These are phyloP conservation scores for Apiospora saccharicola DNA, from an alignment of 2,329 filamentous ascomycete genomes.

Conservation along the genomic window DNA sequence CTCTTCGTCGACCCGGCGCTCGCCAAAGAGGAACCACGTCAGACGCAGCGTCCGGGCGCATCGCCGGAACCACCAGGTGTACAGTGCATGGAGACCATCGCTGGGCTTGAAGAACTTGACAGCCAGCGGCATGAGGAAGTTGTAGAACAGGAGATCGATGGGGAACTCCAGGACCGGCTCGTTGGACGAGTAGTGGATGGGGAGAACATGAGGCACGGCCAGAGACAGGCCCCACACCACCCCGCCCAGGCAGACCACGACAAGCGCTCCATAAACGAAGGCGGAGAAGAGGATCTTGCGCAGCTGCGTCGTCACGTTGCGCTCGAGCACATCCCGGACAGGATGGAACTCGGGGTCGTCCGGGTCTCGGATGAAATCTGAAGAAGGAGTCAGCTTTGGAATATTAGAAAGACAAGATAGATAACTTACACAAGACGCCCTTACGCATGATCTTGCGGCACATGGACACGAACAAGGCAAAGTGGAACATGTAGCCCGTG, in stretches of 20 bases:
- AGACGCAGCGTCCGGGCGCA: constrained; percentile 83
- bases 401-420: accelerated
- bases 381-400: background rate
- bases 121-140: constrained; percentile 90
- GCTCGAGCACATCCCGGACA: constrained; percentile 93
- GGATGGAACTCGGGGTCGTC: constrained; percentile 99
- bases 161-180: constrained; percentile 95
- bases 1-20: constrained; percentile 83
- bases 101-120: constrained; percentile 86
- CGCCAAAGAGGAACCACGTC: constrained; percentile 92
- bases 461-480: constrained; percentile 98
- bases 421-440: constrained; percentile 82
- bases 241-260: constrained; percentile 91
- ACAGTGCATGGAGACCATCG: constrained; percentile 83
- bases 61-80: constrained; percentile 94
- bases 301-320: constrained; percentile 89
- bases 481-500: constrained; percentile 99
- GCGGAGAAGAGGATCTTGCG: constrained; percentile 97
- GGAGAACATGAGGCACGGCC: constrained; percentile 74
- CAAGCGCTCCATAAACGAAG: constrained; percentile 91
- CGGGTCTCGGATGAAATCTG: constrained; percentile 95
- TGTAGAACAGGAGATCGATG: constrained; percentile 93
- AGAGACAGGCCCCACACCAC: constrained; percentile 91
- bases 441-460: constrained; percentile 96
- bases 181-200: constrained; percentile 92